Evolutionary conservation across 1,284 basidiomycete species (phyloP), one percentile per base, ranked within the genome.

Genomic region (Ustilago loliicola): DNA sequence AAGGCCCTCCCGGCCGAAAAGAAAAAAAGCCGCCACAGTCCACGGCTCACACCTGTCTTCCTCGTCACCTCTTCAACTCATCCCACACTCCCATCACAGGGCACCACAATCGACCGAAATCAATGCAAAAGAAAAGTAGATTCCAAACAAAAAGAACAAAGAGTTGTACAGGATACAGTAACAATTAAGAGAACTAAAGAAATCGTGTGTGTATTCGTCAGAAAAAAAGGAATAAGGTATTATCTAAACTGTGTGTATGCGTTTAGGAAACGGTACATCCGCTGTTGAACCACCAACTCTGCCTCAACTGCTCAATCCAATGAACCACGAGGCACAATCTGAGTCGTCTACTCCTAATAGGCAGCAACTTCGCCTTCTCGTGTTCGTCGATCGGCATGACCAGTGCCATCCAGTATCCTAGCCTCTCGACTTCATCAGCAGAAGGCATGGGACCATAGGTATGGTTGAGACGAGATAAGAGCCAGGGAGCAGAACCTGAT

Each of bases 331-430:
- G 89, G 67, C 92, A 89, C 55, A 98, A 87, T 38, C 95, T 89
- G 72, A 96, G 88, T 29, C 92, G 90, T 1, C 93, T 89, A 65
- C 91, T 93, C 72, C 92, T 91, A 69, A 97, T 93, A 2, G 95
- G 94, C n/a, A 98, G 88, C n/a, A 98, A 88, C 79, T 94, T 93
- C 21, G 94, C 93, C 87, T 96, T 96, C 88, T 97, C 94, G 81
- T 92, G 90, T 79, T 97, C 94, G 85, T 96, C 94, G 81, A 98
- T 95, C n/a, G 95, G 96, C 72, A 98, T 91, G 23, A 96, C 89
- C 88, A 91, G 82, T 61, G 93, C 94, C 88, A 97, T 94, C 93
- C 94, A 98, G 64, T 80, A 83, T 13, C 79, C 76, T 19, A 83
- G 72, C 29, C 76, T 64, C 29, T 77, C 81, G 19, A 83, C 80